phyloP scores from a whole-genome alignment of 139 green algal species.

The Volvox reticuliferus region DNA sequence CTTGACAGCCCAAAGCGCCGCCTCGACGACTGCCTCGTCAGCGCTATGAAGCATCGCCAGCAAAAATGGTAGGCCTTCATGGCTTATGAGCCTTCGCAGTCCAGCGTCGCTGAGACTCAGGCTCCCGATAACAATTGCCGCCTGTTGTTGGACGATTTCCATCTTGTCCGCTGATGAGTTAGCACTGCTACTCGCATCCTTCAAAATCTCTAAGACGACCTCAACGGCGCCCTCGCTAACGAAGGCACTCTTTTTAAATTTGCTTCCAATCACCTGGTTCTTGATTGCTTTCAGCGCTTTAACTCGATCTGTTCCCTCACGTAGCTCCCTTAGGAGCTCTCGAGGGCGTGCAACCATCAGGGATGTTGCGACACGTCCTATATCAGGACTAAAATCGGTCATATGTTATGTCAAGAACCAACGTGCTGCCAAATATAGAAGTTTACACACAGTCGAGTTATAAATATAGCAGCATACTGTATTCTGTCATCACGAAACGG shows the following conservation, averaged over 20 bases:
- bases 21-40: conserved; percentile 5
- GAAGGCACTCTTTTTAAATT: conserved; percentile 35
- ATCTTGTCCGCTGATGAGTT: background rate
- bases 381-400: background rate
- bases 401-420: conserved; percentile 8
- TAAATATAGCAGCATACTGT: too few species aligned
- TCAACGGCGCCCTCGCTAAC: conserved; percentile 22
- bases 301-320: background rate
- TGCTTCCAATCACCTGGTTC: conserved; percentile 42
- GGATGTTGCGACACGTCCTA: background rate
- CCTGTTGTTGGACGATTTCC: conserved; percentile 15
- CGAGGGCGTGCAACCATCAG: conserved; percentile 41
- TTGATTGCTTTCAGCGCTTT: conserved; percentile 28
- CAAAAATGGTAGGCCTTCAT: background rate
- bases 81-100: background rate
- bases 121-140: conserved; percentile 27
- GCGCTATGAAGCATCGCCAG: background rate
- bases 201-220: conserved; percentile 1
- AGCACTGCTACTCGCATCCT: background rate
- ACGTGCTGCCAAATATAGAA: too few species aligned
- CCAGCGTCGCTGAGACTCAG: background rate
- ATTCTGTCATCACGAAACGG: too few species aligned
- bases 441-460: too few species aligned
- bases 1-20: conserved; percentile 41
- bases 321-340: conserved; percentile 23